These are phyloP conservation scores for Leptodermis oblonga DNA, from an alignment of 257 asterid genomes.

Conservation along the genomic window DNA sequence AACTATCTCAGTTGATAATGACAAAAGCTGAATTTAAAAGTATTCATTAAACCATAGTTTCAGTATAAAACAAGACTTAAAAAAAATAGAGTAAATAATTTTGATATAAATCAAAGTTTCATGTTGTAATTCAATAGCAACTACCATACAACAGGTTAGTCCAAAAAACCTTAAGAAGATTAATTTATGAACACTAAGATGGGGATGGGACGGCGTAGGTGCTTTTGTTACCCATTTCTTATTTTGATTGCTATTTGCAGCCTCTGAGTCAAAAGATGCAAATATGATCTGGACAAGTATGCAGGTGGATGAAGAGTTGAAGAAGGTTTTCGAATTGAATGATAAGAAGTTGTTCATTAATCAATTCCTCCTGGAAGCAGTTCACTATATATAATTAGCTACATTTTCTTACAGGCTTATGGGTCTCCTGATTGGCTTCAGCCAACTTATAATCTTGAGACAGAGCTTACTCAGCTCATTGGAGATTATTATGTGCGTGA, in stretches of 20 bases:
- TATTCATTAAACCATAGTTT: too few species aligned
- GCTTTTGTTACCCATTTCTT: background rate
- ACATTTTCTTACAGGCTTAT: slow-evolving; percentile 48
- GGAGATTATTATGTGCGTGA: slow-evolving; percentile 68
- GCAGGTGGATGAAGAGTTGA: too few species aligned
- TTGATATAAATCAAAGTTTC: too few species aligned
- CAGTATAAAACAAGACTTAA: too few species aligned
- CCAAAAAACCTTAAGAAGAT: too few species aligned
- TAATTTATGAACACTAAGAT: too few species aligned
- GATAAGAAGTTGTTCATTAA: slow-evolving; percentile 68
- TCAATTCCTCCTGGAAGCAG: slow-evolving; percentile 92
- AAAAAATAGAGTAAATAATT: too few species aligned
- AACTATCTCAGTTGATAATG: too few species aligned
- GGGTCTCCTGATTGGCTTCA: slow-evolving; percentile 90
- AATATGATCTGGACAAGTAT: slow-evolving; percentile 88
- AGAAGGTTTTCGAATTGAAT: slow-evolving; percentile 63
- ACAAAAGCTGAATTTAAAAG: too few species aligned
- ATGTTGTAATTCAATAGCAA: too few species aligned
- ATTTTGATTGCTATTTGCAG: slow-evolving; percentile 32
- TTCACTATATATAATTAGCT: slow-evolving; percentile 15
- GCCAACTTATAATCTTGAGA: slow-evolving; percentile 93
- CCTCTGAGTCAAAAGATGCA: slow-evolving; percentile 79
- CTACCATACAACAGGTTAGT: too few species aligned
- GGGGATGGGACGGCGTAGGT: too few species aligned
- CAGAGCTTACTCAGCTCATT: slow-evolving; percentile 70